Evolutionary conservation across 345 rosid genomes (phyloP).

Genomic region (Populus alba): DNA sequence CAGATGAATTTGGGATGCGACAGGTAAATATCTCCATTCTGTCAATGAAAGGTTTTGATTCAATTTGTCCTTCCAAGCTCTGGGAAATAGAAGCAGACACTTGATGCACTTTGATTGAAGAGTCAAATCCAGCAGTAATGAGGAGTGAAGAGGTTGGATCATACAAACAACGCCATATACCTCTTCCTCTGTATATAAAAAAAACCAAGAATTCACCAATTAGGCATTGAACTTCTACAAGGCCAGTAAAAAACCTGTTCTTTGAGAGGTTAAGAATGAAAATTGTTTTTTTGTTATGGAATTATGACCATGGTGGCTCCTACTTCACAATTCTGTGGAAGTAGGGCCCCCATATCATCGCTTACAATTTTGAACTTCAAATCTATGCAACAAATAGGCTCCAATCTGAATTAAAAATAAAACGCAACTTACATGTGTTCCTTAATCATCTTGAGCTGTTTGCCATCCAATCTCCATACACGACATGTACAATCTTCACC

Average conservation of each 20-base stretch:
- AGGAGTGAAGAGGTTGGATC: conserved; percentile 80
- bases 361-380: background rate
- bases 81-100: conserved; percentile 41
- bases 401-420: background rate
- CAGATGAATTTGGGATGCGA: conserved; percentile 55
- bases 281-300: no score
- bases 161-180: conserved; percentile 95
- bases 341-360: no score
- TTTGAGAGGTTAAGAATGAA: background rate
- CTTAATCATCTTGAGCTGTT: conserved; percentile 67
- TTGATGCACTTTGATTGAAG: conserved; percentile 79
- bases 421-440: conserved; percentile 73
- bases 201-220: conserved; percentile 15
- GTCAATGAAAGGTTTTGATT: conserved; percentile 26
- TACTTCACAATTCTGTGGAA: no score
- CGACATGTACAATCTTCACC: conserved; percentile 96
- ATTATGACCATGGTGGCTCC: no score
- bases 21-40: conserved; percentile 32
- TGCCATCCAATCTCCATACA: conserved; percentile 76
- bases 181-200: conserved; percentile 73
- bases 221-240: conserved; percentile 1
- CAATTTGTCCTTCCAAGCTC: conserved; percentile 34
- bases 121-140: conserved; percentile 92
- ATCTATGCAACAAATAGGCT: conserved; percentile 3
- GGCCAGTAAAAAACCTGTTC: background rate